Evolutionary conservation across 805 yeast species (phyloP).

Genomic region (Candida hungchunana): DNA sequence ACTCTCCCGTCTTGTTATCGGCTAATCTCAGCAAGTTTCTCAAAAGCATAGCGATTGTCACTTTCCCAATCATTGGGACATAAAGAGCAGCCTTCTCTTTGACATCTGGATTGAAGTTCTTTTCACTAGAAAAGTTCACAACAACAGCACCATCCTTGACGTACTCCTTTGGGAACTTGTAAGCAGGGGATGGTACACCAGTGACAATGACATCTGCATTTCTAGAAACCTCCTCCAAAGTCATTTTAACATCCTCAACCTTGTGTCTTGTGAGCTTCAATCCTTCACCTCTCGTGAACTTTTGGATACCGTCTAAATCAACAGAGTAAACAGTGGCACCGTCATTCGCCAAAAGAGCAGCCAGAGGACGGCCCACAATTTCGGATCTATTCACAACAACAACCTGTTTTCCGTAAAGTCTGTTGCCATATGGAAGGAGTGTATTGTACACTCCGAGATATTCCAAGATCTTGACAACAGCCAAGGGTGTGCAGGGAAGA

Average conservation of each 20-base stretch:
- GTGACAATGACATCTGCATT: constrained; percentile 90
- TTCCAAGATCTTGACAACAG: constrained; percentile 89
- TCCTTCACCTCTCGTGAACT: constrained; percentile 92
- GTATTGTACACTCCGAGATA: constrained; percentile 83
- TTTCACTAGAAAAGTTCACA: constrained; percentile 83
- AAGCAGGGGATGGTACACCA: constrained; percentile 83
- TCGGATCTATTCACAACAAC: constrained; percentile 92
- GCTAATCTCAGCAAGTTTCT: constrained; percentile 82
- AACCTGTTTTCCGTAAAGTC: constrained; percentile 88
- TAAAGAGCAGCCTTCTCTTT: constrained; percentile 85
- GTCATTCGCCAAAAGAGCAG: constrained; percentile 93
- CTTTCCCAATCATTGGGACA: constrained; percentile 95
- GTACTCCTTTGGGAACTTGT: constrained; percentile 80
- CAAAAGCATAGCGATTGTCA: constrained; percentile 90
- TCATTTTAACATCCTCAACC: constrained; percentile 53
- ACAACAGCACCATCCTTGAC: constrained; percentile 87
- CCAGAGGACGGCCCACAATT: constrained; percentile 95
- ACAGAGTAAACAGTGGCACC: constrained; percentile 95
- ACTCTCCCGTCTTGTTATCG: constrained; percentile 58
- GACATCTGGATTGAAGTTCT: constrained; percentile 80
- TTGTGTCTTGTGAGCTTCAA: constrained; percentile 76
- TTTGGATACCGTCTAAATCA: constrained; percentile 82
- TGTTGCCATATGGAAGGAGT: constrained; percentile 80
- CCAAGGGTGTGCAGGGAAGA: constrained; percentile 94
- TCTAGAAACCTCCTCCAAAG: constrained; percentile 62